Base-by-base conservation (phyloP, 2,329 filamentous ascomycete genomes). In the Lachnellula hyalina region DNA sequence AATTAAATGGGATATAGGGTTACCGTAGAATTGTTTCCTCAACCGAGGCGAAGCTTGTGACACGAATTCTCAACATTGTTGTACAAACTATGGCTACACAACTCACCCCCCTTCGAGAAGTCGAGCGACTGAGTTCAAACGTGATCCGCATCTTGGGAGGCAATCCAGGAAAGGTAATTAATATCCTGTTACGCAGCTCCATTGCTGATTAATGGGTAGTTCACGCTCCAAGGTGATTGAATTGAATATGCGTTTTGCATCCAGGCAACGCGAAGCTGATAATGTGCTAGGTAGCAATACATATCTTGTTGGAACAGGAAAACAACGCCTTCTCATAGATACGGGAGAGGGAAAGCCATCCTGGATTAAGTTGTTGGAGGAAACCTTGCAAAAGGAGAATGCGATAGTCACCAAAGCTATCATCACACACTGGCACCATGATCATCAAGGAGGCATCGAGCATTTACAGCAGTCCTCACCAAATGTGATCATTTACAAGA, bases 351-450 rank as follows among this genome's bases (percentile, higher is more conserved):
- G 81, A 77, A 62, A 58, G 55, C 81, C 85, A 2, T 77, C 81
- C 35, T 99, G 93, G 93, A 77, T 83, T 42, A 71, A 77, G 0
- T 79, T 82, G 0, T 73, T 99, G 36, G 80, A 81, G 60, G 73
- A 76, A 4, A 82, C 86, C 0, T 77, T 97, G 2, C 70, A 76
- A 6, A 73, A 82, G 23, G 89, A 96, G 68, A 79, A 84, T 23
- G 86, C 87, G 19, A 80, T 76, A 0, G 75, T 97, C 23, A 76
- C 82, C n/a, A 75, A 78, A 17, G 84, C 85, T 0, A 76, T 99
- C 21, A 77, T 99, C 48, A 95, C 92, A 0, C 94, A 99, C 71
- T 96, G 92, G 90, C 94, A 99, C 68, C 81, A 75, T 42, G 94
- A 99, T 67, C 94, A 99, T 68, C 80, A 85, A 6, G 82, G 85